Conservation (phyloP, 2,329 filamentous ascomycete species). For the Beauveria pseudobassiana region DNA sequence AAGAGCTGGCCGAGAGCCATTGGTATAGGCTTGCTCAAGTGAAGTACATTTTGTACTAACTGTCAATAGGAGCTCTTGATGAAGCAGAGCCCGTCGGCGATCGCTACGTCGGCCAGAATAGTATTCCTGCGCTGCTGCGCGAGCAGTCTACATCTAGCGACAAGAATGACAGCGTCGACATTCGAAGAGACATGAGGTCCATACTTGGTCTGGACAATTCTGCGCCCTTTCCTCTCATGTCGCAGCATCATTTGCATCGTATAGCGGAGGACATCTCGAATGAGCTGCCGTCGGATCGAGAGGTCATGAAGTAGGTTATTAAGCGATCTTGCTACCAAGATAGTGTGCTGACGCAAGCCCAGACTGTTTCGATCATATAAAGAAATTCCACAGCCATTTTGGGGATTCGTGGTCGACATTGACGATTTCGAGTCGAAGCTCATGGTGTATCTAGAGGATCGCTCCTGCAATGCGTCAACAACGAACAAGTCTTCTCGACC, state of each 20-base stretch:
- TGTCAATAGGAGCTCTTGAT: conserved; percentile 31
- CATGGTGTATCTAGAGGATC: conserved; percentile 58
- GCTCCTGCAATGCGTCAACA: conserved; percentile 47
- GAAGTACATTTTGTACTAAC: too few species aligned
- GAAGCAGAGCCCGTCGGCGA: conserved; percentile 50
- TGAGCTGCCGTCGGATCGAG: conserved; percentile 56
- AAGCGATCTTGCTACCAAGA: not conserved
- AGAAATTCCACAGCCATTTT: conserved; percentile 59
- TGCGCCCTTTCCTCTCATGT: conserved; percentile 61
- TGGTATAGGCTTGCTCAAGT: conserved; percentile 21
- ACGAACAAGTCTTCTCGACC: conserved; percentile 38
- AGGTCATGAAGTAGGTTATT: conserved; percentile 56
- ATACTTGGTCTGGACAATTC: conserved; percentile 60
- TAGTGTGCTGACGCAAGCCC: not conserved
- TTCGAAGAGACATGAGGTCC: conserved; percentile 57
- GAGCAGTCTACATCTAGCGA: conserved; percentile 51
- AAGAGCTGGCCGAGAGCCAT: conserved; percentile 37
- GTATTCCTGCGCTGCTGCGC: conserved; percentile 56
- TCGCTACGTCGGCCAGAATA: conserved; percentile 59
- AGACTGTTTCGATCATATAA: conserved; percentile 61
- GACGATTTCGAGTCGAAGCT: conserved; percentile 57
- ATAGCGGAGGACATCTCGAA: conserved; percentile 53
- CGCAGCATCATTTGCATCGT: conserved; percentile 51
- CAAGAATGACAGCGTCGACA: conserved; percentile 45
- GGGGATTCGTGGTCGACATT: conserved; percentile 60